Conservation (phyloP, 192 early-diverging fungal genomes). For the Podila epigama region DNA sequence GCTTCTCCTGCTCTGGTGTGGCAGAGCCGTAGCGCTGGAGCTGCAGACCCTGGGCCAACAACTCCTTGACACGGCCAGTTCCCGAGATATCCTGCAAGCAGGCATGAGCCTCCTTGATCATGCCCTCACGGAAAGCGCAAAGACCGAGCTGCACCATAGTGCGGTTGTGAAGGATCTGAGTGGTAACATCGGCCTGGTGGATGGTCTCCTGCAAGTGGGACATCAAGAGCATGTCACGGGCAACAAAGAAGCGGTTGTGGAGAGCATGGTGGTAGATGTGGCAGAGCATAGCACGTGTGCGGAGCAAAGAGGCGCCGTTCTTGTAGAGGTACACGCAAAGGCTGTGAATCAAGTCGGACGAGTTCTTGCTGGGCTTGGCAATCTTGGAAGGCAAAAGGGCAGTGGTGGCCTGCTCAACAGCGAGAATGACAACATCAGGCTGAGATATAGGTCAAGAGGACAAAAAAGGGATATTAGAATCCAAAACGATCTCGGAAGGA, state of each 20-base stretch:
- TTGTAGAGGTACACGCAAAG: conserved; percentile 94
- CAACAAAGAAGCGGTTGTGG: conserved; percentile 92
- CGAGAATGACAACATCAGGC: conserved; percentile 88
- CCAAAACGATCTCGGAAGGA: background rate
- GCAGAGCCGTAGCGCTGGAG: conserved; percentile 78
- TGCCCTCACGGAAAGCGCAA: conserved; percentile 93
- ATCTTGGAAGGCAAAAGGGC: conserved; percentile 60
- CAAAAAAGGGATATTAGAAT: background rate
- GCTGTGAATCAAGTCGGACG: conserved; percentile 72
- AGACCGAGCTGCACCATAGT: conserved; percentile 96
- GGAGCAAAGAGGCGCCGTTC: conserved; percentile 80
- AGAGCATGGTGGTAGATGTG: conserved; percentile 98
- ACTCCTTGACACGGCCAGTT: conserved; percentile 87
- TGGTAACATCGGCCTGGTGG: conserved; percentile 85
- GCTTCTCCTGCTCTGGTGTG: conserved; percentile 89
- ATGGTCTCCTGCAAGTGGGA: conserved; percentile 97
- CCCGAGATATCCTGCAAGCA: conserved; percentile 90
- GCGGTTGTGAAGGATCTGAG: conserved; percentile 97
- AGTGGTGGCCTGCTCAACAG: conserved; percentile 65
- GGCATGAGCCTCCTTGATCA: conserved; percentile 88
- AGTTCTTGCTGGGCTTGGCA: conserved; percentile 56
- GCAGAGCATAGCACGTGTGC: conserved; percentile 94
- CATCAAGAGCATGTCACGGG: conserved; percentile 97
- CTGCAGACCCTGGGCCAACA: conserved; percentile 85
- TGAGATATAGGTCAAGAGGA: conserved; percentile 23